Evolutionary conservation across 306 rosid species (phyloP).

Genomic region (Ormosia emarginata): DNA sequence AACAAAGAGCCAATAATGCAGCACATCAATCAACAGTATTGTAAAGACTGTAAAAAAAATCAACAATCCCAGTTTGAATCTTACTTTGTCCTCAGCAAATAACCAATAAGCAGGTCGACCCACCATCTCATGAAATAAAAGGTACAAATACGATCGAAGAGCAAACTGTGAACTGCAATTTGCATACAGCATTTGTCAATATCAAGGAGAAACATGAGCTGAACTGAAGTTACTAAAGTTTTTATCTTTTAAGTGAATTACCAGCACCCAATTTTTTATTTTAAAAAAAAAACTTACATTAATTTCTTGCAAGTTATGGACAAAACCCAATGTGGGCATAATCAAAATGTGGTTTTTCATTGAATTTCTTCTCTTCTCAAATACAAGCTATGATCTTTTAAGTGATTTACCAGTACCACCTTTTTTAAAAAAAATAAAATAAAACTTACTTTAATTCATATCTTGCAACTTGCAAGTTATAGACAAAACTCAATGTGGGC

Average conservation of each 20-base stretch:
- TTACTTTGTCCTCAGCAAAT: slow-evolving; percentile 78
- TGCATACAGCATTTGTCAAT: slow-evolving; percentile 15
- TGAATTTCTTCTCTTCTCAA: background rate
- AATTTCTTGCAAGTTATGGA: background rate
- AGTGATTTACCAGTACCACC: background rate
- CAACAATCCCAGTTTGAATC: slow-evolving; percentile 12
- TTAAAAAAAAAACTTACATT: background rate
- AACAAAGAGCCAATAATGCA: background rate
- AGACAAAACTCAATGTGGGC: background rate
- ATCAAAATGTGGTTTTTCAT: background rate
- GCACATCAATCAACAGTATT: background rate
- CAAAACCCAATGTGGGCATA: background rate
- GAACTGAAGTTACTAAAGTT: background rate
- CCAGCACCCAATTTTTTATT: background rate
- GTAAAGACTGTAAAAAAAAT: background rate
- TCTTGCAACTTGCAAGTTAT: background rate
- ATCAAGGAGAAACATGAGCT: background rate
- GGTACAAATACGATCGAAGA: slow-evolving; percentile 88
- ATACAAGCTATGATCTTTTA: background rate
- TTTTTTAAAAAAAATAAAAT: background rate
- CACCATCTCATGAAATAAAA: slow-evolving; percentile 83
- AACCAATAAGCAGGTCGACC: slow-evolving; percentile 85
- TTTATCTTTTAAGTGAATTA: background rate
- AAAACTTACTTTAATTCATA: background rate
- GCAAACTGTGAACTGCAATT: slow-evolving; percentile 93